phyloP scores from a whole-genome alignment of 805 yeast genomes.

The Wickerhamomyces tratensis region DNA sequence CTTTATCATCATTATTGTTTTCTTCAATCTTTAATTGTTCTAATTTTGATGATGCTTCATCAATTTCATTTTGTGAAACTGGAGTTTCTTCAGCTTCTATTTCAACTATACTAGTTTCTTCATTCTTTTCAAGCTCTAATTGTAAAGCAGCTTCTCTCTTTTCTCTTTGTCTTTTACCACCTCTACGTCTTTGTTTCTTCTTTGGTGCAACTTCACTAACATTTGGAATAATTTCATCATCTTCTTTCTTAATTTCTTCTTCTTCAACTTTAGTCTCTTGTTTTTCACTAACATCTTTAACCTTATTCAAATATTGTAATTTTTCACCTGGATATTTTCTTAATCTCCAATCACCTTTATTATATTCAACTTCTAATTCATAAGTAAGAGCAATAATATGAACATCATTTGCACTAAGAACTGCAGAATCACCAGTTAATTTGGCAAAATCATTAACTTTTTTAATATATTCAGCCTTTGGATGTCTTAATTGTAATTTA shows the following conservation, averaged over 20 bases:
- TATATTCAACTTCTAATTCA: constrained; percentile 69
- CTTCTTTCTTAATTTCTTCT: constrained; percentile 4
- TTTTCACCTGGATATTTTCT: constrained; percentile 66
- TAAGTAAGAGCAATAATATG: constrained; percentile 88
- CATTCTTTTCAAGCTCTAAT: constrained; percentile 13
- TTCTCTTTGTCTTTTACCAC: constrained; percentile 56
- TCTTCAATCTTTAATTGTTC: background rate
- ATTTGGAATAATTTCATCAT: constrained; percentile 5
- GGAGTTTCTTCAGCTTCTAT: constrained; percentile 4
- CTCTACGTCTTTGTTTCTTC: constrained; percentile 46
- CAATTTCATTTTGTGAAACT: background rate
- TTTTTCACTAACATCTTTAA: constrained; percentile 4
- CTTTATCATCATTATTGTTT: background rate
- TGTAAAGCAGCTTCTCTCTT: constrained; percentile 35
- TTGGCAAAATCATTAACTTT: constrained; percentile 70
- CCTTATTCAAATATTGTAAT: constrained; percentile 10
- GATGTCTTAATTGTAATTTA: constrained; percentile 62
- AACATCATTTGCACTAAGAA: constrained; percentile 82
- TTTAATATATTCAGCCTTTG: constrained; percentile 51
- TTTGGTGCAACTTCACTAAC: constrained; percentile 3
- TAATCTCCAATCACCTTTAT: constrained; percentile 60
- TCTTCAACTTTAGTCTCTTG: constrained; percentile 9
- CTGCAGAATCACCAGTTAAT: constrained; percentile 85
- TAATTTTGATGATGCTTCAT: constrained; percentile 1
- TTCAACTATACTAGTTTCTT: constrained; percentile 1